Evolutionary conservation across 768 basidiomycete genomes (phyloP).

Genomic region (Pulveroboletus sp.): DNA sequence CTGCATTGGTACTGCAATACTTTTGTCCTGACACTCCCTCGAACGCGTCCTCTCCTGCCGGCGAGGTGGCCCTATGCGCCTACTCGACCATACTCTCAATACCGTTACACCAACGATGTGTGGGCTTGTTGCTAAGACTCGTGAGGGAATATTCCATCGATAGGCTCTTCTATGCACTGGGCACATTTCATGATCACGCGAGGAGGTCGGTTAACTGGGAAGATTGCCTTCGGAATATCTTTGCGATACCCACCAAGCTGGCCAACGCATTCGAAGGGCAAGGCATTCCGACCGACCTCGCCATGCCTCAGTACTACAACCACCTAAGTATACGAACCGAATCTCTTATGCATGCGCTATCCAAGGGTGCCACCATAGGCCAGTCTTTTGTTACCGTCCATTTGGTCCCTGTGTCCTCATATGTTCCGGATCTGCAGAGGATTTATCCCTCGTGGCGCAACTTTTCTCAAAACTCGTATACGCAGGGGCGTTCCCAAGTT

Average conservation of each 20-base stretch:
- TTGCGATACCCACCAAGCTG: constrained; percentile 70
- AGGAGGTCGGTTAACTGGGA: constrained; percentile 58
- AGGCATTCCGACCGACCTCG: constrained; percentile 45
- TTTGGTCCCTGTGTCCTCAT: constrained; percentile 8
- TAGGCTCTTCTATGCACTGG: constrained; percentile 54
- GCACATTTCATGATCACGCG: constrained; percentile 23
- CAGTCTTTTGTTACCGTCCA: constrained; percentile 17
- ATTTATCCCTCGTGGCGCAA: constrained; percentile 41
- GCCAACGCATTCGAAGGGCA: constrained; percentile 62
- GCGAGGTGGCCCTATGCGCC: constrained; percentile 52
- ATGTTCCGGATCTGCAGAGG: constrained; percentile 31
- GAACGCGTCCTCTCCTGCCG: constrained; percentile 46
- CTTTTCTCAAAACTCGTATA: constrained; percentile 66
- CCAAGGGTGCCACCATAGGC: constrained; percentile 40
- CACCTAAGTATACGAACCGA: constrained; percentile 52
- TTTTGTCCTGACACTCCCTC: constrained; percentile 67
- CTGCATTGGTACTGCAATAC: constrained; percentile 55
- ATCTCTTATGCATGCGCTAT: constrained; percentile 44
- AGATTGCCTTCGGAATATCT: constrained; percentile 61
- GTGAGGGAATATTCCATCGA: constrained; percentile 64
- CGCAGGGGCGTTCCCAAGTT: constrained; percentile 59
- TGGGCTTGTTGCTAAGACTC: constrained; percentile 54
- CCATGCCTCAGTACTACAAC: constrained; percentile 55
- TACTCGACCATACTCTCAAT: constrained; percentile 62
- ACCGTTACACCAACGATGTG: constrained; percentile 45